Conservation (phyloP, 345 rosid genomes). For the Eucalyptus decipiens region DNA sequence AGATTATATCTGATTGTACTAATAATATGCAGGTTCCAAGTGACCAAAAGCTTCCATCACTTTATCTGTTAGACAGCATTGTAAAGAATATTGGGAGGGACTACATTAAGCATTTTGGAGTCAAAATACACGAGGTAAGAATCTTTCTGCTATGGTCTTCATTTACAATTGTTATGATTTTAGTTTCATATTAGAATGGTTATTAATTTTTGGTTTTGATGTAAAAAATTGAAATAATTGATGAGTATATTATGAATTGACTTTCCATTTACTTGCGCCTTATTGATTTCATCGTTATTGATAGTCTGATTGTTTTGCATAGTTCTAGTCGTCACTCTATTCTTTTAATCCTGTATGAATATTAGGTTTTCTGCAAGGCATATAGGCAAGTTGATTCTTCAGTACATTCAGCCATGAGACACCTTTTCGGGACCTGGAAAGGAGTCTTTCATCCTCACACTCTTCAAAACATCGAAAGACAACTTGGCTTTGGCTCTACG, state of each 20-base stretch:
- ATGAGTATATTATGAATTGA: background rate
- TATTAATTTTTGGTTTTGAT: background rate
- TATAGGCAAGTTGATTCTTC: slow-evolving; percentile 81
- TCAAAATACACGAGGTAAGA: slow-evolving; percentile 79
- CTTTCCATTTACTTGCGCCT: background rate
- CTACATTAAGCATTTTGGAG: slow-evolving; percentile 80
- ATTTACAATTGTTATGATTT: background rate
- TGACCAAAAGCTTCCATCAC: slow-evolving; percentile 96
- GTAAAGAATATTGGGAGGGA: slow-evolving; percentile 95
- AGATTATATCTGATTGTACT: slow-evolving; percentile 26
- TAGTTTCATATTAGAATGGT: too few relatives aligned
- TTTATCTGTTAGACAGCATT: slow-evolving; percentile 97
- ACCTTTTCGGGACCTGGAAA: slow-evolving; percentile 99
- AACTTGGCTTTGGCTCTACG: slow-evolving; percentile 67
- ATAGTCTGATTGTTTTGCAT: background rate
- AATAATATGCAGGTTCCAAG: slow-evolving; percentile 86
- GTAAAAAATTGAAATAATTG: background rate
- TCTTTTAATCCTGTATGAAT: background rate
- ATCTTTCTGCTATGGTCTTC: background rate
- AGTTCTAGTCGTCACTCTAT: background rate
- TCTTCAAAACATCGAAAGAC: slow-evolving; percentile 81
- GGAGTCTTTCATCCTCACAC: slow-evolving; percentile 78
- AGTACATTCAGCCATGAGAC: slow-evolving; percentile 76
- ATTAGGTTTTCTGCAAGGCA: slow-evolving; percentile 85
- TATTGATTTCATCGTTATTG: background rate